Percentiles rank a stretch among this genome's conserved stretches.
These are phyloP conservation scores for Yamadazyma jaroonii DNA, from an alignment of 1,139 yeast species.

Conservation along the genomic window DNA sequence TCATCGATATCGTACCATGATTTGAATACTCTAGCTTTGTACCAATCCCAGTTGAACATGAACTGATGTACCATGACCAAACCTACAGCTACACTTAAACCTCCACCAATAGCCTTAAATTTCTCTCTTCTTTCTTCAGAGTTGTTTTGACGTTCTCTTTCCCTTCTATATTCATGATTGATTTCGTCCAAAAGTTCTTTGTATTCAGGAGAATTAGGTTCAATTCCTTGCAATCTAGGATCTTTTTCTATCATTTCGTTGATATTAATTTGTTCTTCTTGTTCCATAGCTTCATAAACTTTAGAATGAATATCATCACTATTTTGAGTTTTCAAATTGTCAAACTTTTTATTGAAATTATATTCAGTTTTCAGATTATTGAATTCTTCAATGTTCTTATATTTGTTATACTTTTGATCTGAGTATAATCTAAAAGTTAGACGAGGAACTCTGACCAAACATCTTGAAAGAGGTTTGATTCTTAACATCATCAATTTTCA, in stretches of 20 bases:
- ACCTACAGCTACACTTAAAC: conserved; percentile 29
- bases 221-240: conserved; percentile 30
- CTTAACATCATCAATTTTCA: neutral
- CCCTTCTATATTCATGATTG: conserved; percentile 25
- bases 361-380: conserved; percentile 37
- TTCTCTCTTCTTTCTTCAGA: conserved; percentile 32
- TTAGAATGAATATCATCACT: conserved; percentile 13
- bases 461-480: too few relatives aligned
- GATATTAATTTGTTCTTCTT: conserved; percentile 18
- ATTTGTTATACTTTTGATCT: conserved; percentile 9
- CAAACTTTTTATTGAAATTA: conserved; percentile 31
- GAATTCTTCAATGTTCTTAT: conserved; percentile 33
- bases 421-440: conserved; percentile 13
- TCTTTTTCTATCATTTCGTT: conserved; percentile 28
- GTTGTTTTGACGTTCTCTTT: conserved; percentile 21
- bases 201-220: conserved; percentile 38
- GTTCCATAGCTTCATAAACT: conserved; percentile 11
- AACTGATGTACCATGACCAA: conserved; percentile 38
- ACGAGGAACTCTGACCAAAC: neutral
- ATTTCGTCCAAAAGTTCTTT: conserved; percentile 30
- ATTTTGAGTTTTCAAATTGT: conserved; percentile 21
- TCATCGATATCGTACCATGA: conserved; percentile 31
- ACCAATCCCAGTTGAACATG: conserved; percentile 39
- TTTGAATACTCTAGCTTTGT: conserved; percentile 22
- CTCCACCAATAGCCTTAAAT: conserved; percentile 33